Percentiles rank a stretch among this genome's conserved stretches.
These are phyloP conservation scores for Mycena belliarum DNA, from an alignment of 768 basidiomycete genomes.

Conservation along the genomic window DNA sequence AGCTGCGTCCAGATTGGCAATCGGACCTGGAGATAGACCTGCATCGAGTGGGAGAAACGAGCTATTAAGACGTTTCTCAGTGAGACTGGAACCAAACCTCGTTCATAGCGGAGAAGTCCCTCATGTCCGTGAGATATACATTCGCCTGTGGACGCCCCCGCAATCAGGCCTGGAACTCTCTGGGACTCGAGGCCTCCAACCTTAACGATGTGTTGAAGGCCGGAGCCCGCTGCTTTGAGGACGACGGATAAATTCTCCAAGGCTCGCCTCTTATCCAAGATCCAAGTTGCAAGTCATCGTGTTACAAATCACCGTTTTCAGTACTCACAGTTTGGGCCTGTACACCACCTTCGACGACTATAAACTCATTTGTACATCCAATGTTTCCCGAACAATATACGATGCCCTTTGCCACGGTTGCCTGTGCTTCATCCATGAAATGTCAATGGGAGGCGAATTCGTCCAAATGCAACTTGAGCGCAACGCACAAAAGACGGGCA, in stretches of 20 bases:
- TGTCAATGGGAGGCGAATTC: neutral
- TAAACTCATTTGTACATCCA: conserved; percentile 35
- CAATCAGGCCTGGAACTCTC: neutral
- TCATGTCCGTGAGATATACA: conserved; percentile 41
- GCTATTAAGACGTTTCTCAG: too few relatives aligned
- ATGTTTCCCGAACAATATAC: conserved; percentile 43
- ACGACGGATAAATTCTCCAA: conserved; percentile 41
- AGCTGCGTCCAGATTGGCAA: neutral
- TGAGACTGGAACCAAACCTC: too few relatives aligned
- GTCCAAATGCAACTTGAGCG: neutral
- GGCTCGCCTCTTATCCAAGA: conserved; percentile 32
- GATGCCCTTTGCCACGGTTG: conserved; percentile 36
- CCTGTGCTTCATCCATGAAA: conserved; percentile 34
- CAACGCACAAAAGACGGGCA: conserved; percentile 17
- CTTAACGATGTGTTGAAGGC: conserved; percentile 43
- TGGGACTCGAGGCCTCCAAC: neutral
- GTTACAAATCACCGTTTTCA: too few relatives aligned
- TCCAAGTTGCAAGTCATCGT: too few relatives aligned
- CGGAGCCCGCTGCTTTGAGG: conserved; percentile 43
- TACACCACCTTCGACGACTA: conserved; percentile 36
- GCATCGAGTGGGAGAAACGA: too few relatives aligned
- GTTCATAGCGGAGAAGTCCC: conserved; percentile 41
- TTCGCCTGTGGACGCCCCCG: conserved; percentile 25
- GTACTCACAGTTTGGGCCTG: conserved; percentile 36
- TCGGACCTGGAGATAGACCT: conserved; percentile 37